Percentiles rank a stretch among this genome's conserved stretches.
phyloP scores from a whole-genome alignment of 164 flowering plant species.

The Brasenia schreberi region DNA sequence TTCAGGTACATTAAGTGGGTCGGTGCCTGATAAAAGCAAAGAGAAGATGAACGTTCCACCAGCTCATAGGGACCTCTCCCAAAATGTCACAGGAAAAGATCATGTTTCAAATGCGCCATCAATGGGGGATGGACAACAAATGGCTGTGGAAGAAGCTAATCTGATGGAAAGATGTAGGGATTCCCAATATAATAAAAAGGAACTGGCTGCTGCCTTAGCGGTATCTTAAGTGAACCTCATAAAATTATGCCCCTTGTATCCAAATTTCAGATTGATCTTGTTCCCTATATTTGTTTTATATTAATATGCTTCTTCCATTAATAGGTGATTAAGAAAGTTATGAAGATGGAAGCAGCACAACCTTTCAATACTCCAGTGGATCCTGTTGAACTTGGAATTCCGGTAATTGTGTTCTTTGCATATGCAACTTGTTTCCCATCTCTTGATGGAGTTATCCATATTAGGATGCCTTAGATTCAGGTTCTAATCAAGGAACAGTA shows the following conservation, averaged over 20 bases:
- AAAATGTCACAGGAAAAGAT: constrained; percentile 4
- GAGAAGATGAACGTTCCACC: constrained; percentile 1
- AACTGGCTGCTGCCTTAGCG: constrained; percentile 37
- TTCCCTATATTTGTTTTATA: not conserved
- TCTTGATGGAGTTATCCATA: too few species aligned
- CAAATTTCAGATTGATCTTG: too few species aligned
- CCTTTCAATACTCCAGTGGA: constrained; percentile 92
- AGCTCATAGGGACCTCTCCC: not conserved
- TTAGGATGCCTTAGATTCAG: too few species aligned
- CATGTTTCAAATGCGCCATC: constrained; percentile 5
- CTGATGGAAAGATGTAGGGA: constrained; percentile 4
- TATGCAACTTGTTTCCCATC: not conserved
- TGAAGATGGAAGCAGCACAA: constrained; percentile 99
- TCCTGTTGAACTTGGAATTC: constrained; percentile 88
- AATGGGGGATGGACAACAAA: constrained; percentile 10
- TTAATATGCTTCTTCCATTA: constrained; percentile 1
- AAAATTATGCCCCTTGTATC: too few species aligned
- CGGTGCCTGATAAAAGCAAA: not conserved
- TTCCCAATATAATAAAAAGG: constrained; percentile 38
- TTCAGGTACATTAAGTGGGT: constrained; percentile 20
- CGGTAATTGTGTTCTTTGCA: constrained; percentile 25
- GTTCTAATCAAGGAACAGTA: too few species aligned
- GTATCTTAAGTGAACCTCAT: constrained; percentile 12
- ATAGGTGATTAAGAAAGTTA: constrained; percentile 82
- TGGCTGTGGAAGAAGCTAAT: constrained; percentile 4